Conservation (phyloP, 1,139 yeast species). For the Scheffersomyces stambukii region DNA sequence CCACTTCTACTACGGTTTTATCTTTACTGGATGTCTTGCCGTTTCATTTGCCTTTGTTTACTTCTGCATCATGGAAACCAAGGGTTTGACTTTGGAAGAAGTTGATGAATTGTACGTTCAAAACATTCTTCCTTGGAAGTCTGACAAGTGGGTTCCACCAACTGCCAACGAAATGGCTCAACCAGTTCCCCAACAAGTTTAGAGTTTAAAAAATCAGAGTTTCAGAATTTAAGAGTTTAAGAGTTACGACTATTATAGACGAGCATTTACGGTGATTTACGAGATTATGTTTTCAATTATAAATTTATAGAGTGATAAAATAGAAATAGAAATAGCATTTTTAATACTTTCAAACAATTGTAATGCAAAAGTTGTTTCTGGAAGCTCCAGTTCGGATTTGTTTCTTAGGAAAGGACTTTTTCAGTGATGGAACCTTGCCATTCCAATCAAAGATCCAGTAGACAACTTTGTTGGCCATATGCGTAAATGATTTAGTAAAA, state of each 20-base stretch:
- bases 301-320: constrained; percentile 1
- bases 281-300: background rate
- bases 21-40: constrained; percentile 65
- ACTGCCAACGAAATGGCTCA: constrained; percentile 28
- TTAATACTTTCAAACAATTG: constrained; percentile 5
- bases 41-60: constrained; percentile 53
- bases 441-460: constrained; percentile 66
- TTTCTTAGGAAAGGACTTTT: constrained; percentile 28
- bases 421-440: constrained; percentile 18
- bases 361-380: constrained; percentile 64
- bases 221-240: constrained; percentile 1
- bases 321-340: background rate
- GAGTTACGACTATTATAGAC: constrained; percentile 1
- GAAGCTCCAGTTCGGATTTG: constrained; percentile 50
- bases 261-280: background rate
- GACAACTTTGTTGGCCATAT: constrained; percentile 70
- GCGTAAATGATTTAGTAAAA: constrained; percentile 40
- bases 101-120: constrained; percentile 59
- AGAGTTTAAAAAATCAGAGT: no score
- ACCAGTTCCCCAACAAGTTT: constrained; percentile 19
- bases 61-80: constrained; percentile 61
- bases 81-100: constrained; percentile 63
- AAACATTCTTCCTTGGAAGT: constrained; percentile 43
- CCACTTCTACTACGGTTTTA: constrained; percentile 60
- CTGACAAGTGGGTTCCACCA: constrained; percentile 42